Conservation (phyloP, 83 land plant species). For the Picea engelmannii region DNA sequence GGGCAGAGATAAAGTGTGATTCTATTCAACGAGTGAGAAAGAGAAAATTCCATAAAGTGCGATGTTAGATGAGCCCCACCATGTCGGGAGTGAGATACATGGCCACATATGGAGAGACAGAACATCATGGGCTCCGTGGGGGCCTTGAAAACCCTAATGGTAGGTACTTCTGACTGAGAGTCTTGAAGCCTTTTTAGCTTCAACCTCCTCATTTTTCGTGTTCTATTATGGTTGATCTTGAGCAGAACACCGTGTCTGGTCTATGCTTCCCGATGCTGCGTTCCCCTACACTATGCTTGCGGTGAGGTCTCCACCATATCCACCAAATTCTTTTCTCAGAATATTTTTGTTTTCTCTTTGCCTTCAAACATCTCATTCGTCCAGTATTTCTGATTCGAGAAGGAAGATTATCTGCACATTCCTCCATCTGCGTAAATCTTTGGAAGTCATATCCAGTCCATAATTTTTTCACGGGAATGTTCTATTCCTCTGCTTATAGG, state of each 20-base stretch:
- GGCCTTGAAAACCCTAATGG: not conserved
- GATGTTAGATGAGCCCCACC: too few relatives aligned
- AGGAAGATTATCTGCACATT: too few relatives aligned
- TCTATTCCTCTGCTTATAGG: too few relatives aligned
- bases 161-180: not conserved
- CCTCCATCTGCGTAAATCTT: too few relatives aligned
- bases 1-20: too few relatives aligned
- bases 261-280: not conserved
- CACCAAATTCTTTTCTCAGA: not conserved
- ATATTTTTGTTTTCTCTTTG: not conserved
- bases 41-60: too few relatives aligned
- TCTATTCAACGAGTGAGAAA: too few relatives aligned
- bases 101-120: not conserved
- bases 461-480: too few relatives aligned
- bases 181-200: not conserved
- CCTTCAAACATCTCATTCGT: not conserved
- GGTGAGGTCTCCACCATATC: not conserved
- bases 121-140: constrained; percentile 5
- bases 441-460: too few relatives aligned
- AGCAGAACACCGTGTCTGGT: not conserved
- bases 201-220: not conserved
- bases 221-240: not conserved
- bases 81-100: not conserved
- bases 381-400: not conserved
- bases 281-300: not conserved